Evolutionary conservation across 495 filamentous ascomycete genomes (phyloP).

Genomic region (Penicillium fimorum): DNA sequence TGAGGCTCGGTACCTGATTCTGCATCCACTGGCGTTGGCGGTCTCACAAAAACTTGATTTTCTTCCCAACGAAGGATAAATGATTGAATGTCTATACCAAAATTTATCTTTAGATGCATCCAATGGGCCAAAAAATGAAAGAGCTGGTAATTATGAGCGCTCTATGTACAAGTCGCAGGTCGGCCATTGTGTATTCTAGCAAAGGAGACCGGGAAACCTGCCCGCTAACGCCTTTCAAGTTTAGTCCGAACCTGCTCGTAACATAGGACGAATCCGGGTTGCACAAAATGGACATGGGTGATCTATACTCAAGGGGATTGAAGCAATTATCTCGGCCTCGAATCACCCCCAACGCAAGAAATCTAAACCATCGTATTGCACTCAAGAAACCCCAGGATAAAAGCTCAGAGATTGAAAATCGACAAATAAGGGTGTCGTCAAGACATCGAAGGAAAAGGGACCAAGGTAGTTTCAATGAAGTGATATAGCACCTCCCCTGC

Average conservation of each 20-base stretch:
- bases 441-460: constrained; percentile 20
- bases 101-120: constrained; percentile 1
- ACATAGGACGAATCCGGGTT: constrained; percentile 9
- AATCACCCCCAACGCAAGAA: constrained; percentile 14
- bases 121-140: constrained; percentile 11
- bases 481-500: constrained; percentile 77
- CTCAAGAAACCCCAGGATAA: constrained; percentile 24
- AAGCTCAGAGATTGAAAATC: constrained; percentile 22
- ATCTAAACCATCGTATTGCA: constrained; percentile 11
- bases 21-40: constrained; percentile 19
- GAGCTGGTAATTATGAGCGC: constrained; percentile 18
- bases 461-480: constrained; percentile 47
- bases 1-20: constrained; percentile 2
- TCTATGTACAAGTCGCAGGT: constrained; percentile 31
- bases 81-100: constrained; percentile 28
- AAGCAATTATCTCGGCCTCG: constrained; percentile 13
- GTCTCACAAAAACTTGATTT: constrained; percentile 7
- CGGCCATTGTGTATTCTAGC: constrained; percentile 13
- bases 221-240: constrained; percentile 21
- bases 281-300: constrained; percentile 1
- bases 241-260: constrained; percentile 10
- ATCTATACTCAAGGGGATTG: neutral
- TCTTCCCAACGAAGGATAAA: constrained; percentile 19
- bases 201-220: constrained; percentile 22
- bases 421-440: constrained; percentile 16